Evolutionary conservation across 371 early-diverging fungal species (phyloP), one percentile per base, ranked within the genome.

Genomic region (Lichtheimia hyalospora): DNA sequence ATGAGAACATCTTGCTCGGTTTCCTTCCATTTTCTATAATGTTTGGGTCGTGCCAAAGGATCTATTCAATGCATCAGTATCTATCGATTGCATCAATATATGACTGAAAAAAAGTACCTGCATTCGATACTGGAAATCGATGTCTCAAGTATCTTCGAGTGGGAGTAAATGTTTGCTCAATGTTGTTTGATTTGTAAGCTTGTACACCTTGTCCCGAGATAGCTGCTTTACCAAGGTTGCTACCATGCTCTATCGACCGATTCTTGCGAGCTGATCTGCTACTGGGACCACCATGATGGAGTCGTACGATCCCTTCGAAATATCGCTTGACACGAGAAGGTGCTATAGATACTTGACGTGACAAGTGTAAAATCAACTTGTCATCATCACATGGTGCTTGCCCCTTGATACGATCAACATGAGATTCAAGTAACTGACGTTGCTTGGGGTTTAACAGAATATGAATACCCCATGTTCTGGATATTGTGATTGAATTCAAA

Each of bases 241-340:
- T 51, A 1, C 23, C 52, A 5, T 12, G 6, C 5, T 21, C 24
- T 27, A 25, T 21, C 2, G 52, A 12, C 0, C 18, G 52, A 6
- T 7, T 41, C 14, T 54, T 40, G 10, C 41, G 40, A 15, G 6
- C 21, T 16, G 18, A 8, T 18, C n/a, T 46, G 6, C 21, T 10
- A 21, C 18, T n/a, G 10, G 46, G 16, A 46, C 21, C 21, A 16
- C 46, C 46, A 12, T 60, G 46, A 27, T 51, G 49, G 0, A 59
- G 54, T 7, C 42, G 24, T 3, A 54, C 46, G 20, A 60, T 27
- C 15, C 49, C 58, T 10, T 62, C 43, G 52, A 50, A 68, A 24
- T 68, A 68, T 15, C 55, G 53, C 21, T 54, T 54, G 43, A 68
- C 52, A 12, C 68, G 68, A 3, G 25, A n/a, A 41, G 54, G 52